Base-by-base conservation (phyloP, 176 grass and related monocot genomes). In the Canna indica region DNA sequence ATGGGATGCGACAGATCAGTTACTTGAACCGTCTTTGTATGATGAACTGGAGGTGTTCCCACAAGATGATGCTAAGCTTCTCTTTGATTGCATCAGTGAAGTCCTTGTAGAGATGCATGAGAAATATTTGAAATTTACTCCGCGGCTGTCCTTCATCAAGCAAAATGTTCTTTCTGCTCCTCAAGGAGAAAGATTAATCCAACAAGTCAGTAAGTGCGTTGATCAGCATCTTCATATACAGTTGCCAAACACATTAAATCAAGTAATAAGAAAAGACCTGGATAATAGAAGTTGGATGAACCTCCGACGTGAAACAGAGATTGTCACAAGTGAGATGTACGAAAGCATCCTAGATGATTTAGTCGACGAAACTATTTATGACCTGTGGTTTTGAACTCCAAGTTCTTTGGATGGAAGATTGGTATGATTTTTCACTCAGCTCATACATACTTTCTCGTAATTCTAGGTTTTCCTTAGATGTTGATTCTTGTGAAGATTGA, bases 1-100 rank as follows among this genome's bases (percentile, higher is more conserved):
- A 84, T 99, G 95, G 95, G 86, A 88, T 81, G 38, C 84, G 74
- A 79, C 78, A 61, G 86, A 90, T 44, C 85, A 93, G 54, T 81
- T 93, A 56, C 83, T 99, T 54, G 85, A 84, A 72, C 86, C 84
- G 78, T 84, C 77, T 73, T 73, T 94, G 60, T 86, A 85, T 47
- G 65, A 99, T 83, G 86, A 88, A 54, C 3, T 90, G 39, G 82
- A 74, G 18, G 78, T 63, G 41, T 69, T 28, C 48, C 54, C 76
- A 69, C 86, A 70, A 22, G 80, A 94, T 57, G 10, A 72, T 41
- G 39, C 85, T 33, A 54, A 58, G 15, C 42, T 66, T 1, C 7
- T 31, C 25, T 76, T 79, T 79, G 57, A 26, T 59, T 70, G 83
- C 38, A 76, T 83, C 26, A 75, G 73, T 77, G 79, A 91, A 91